Conservation (phyloP, 352 stramenopile genomes). For the Pythium aristosporum region DNA sequence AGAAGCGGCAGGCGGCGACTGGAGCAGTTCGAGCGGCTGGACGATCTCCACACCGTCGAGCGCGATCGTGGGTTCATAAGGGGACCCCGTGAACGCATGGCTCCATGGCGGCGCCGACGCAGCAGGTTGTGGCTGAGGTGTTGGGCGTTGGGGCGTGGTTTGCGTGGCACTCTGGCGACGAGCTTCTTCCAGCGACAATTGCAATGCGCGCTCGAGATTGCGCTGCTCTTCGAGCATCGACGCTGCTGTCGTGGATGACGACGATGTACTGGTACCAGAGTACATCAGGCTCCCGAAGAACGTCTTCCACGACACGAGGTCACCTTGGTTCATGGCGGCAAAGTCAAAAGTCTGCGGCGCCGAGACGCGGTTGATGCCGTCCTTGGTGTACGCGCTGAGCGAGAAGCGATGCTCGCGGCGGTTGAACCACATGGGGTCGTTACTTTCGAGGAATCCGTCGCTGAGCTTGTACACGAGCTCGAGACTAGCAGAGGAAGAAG, state of each 20-base stretch:
- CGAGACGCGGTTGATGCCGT: slow-evolving; percentile 59
- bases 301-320: slow-evolving; percentile 68
- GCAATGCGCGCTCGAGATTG: slow-evolving; percentile 54
- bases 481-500: slow-evolving; percentile 16
- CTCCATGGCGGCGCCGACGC: slow-evolving; percentile 36
- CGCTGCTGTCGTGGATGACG: not conserved
- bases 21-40: slow-evolving; percentile 35
- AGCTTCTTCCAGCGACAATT: slow-evolving; percentile 58
- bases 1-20: not conserved
- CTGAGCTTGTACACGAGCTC: slow-evolving; percentile 64
- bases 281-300: slow-evolving; percentile 54
- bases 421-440: slow-evolving; percentile 63
- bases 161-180: slow-evolving; percentile 20
- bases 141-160: not conserved
- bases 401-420: slow-evolving; percentile 68
- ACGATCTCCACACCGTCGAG: slow-evolving; percentile 81
- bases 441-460: slow-evolving; percentile 59
- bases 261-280: not conserved
- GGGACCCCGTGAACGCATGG: slow-evolving; percentile 27
- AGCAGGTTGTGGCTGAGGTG: not conserved
- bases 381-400: slow-evolving; percentile 59
- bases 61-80: slow-evolving; percentile 43
- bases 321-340: slow-evolving; percentile 49
- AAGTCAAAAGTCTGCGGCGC: slow-evolving; percentile 65
- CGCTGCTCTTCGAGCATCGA: slow-evolving; percentile 51